Evolutionary conservation across 805 yeast genomes (phyloP), one percentile per base, ranked within the genome.

Genomic region (Pichia pseudocactophila): DNA sequence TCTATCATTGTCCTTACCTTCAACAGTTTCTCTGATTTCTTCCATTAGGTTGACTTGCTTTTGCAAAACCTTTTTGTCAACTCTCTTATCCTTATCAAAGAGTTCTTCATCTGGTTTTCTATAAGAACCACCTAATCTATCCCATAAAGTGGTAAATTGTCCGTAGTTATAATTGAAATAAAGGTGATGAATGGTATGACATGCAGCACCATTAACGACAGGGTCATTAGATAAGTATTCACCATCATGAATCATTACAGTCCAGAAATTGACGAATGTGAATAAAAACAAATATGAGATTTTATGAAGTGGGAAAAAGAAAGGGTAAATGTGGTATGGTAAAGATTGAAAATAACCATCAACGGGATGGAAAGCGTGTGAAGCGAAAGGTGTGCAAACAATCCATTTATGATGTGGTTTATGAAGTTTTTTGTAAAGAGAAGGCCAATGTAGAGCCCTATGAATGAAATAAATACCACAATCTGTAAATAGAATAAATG

Each of bases 391-490:
- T 9, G 98, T 90, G 48, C 97, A 90, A 33, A 92, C 96, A 53
- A 92, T 78, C 98, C 98, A 92, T 68, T 92, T 92, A 74, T 92
- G 98, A 65, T 92, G 98, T 11, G 97, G 97, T 68, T 92, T 92
- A 70, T 92, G 98, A 48, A 92, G 68, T 20, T 56, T 62, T 69
- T 82, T 89, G 76, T 92, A 92, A 33, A 92, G 81, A 15, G 71
- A 53, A 18, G 96, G 97, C 86, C 92, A 87, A 63, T 92, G 98
- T 57, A 92, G 73, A 75, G 85, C 76, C 60, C 97, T 79, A 68
- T 92, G 98, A 53, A 88, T 82, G 57, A 83, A 71, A 62, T 92
- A 92, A 56, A 92, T 88, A 43, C 90, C 83, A 61, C 87, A 82
- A 65, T 92, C 98, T 2, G 98, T 92, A 63, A 92, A 92, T 71